Percentiles rank a stretch among this genome's conserved stretches.
Evolutionary conservation across 1,284 basidiomycete genomes (phyloP).

Genomic region (Schizopora paradoxa): DNA sequence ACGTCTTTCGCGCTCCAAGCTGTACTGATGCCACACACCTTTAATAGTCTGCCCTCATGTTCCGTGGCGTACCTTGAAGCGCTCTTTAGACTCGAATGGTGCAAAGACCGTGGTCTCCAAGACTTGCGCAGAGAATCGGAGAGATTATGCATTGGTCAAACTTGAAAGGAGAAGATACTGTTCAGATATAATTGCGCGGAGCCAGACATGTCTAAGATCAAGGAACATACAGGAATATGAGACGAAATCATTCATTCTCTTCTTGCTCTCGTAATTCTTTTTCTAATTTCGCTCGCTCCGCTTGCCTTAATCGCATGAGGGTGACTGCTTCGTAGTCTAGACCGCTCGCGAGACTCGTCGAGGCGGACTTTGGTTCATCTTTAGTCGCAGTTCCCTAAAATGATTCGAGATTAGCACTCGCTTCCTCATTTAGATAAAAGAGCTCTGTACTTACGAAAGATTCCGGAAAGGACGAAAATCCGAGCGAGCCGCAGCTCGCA

Average conservation of each 20-base stretch:
- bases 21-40: no score
- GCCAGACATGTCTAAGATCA: background rate
- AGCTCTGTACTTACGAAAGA: constrained; percentile 43
- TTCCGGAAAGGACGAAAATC: constrained; percentile 52
- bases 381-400: no score
- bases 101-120: no score
- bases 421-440: constrained; percentile 2
- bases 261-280: constrained; percentile 63
- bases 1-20: no score
- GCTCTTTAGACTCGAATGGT: no score
- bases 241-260: constrained; percentile 29
- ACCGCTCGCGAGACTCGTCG: constrained; percentile 32
- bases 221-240: background rate
- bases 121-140: no score
- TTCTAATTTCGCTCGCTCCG: constrained; percentile 71
- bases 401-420: constrained; percentile 9
- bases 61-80: no score
- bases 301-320: constrained; percentile 74
- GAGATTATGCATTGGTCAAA: no score
- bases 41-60: no score
- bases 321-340: constrained; percentile 79
- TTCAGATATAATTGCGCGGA: no score
- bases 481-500: constrained; percentile 9
- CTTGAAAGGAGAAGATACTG: no score
- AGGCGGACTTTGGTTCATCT: constrained; percentile 24